Base-by-base conservation (phyloP, 805 yeast species). In the Teunomyces stri region DNA sequence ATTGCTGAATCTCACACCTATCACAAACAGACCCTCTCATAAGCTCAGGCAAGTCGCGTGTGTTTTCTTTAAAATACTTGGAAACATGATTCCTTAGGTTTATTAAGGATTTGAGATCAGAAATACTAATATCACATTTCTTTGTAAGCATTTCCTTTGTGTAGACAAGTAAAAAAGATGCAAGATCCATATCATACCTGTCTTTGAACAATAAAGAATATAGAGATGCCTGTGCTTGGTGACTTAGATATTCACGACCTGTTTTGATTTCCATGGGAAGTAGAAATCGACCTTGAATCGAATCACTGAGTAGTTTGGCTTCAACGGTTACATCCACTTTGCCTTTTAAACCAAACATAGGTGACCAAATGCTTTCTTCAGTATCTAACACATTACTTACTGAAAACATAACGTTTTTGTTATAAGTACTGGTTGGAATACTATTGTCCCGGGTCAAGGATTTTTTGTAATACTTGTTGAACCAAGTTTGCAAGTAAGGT, bases 301-400 rank as follows among this genome's bases (percentile, higher is more conserved):
- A 27, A 10, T 22, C 21, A 55, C 52, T 6, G 6, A 76, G 60
- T 21, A 69, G 20, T 6, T 28, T 63, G 0, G 87, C 85, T 54
- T 85, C 86, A 1, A 89, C 75, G 0, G 96, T 89, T 2, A 85
- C 96, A 68, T 94, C 99, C 13, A 91, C 81, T 55, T 85, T 80
- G 0, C 99, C 99, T 54, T 89, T 81, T 6, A 94, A 66, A 0
- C 99, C 99, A 68, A 79, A 90, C 60, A 80, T 77, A 0, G 97
- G 96, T 0, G 97, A 89, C 89, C 96, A 84, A 11, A 94, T 84
- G 56, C 84, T 87, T 58, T 94, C 97, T 64, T 94, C 99, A 7
- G 89, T 80, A 58, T 88, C 96, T 29, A 89, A 69, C 6, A 90
- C 78, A 48, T 84, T 82, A 12, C 80, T 71, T 0, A 87, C 81